Evolutionary conservation across 2,329 filamentous ascomycete genomes (phyloP).

Genomic region (Calonectria pseudoturangicola): DNA sequence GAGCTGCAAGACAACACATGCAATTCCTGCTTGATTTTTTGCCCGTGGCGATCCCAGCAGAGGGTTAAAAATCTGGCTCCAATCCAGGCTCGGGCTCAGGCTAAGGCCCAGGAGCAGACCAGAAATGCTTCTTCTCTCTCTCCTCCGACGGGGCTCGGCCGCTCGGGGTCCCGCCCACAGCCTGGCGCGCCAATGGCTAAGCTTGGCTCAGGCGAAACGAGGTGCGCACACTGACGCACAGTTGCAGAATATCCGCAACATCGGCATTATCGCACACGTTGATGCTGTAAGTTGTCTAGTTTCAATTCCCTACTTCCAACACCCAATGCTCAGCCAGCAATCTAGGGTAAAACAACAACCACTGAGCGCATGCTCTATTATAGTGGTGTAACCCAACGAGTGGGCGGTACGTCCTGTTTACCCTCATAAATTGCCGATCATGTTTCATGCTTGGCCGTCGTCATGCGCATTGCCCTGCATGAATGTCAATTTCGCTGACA

Average conservation of each 20-base stretch:
- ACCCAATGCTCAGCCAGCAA: slow-evolving; percentile 22
- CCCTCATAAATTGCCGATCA: not conserved
- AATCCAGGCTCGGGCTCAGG: slow-evolving; percentile 16
- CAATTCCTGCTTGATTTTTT: slow-evolving; percentile 30
- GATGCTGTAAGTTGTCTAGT: slow-evolving; percentile 79
- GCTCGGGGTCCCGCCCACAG: slow-evolving; percentile 46
- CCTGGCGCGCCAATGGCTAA: slow-evolving; percentile 50
- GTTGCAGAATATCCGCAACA: slow-evolving; percentile 84
- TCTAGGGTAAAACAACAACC: slow-evolving; percentile 93
- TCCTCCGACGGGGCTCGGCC: slow-evolving; percentile 50
- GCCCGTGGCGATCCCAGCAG: slow-evolving; percentile 18
- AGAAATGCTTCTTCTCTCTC: slow-evolving; percentile 52
- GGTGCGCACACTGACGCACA: slow-evolving; percentile 51
- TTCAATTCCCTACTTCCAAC: not conserved
- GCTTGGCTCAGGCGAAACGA: slow-evolving; percentile 43
- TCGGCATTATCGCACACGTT: slow-evolving; percentile 98
- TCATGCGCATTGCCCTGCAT: not conserved
- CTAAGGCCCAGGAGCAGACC: slow-evolving; percentile 20
- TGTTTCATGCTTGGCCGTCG: slow-evolving; percentile 6
- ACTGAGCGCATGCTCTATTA: slow-evolving; percentile 99
- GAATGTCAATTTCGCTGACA: slow-evolving; percentile 30
- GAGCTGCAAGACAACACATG: slow-evolving; percentile 39
- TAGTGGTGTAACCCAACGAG: slow-evolving; percentile 89
- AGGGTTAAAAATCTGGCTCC: slow-evolving; percentile 46
- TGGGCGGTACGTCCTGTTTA: slow-evolving; percentile 76